Conservation (phyloP, 2,329 filamentous ascomycete species). For the Immersiporthe knoxdaviesiana region DNA sequence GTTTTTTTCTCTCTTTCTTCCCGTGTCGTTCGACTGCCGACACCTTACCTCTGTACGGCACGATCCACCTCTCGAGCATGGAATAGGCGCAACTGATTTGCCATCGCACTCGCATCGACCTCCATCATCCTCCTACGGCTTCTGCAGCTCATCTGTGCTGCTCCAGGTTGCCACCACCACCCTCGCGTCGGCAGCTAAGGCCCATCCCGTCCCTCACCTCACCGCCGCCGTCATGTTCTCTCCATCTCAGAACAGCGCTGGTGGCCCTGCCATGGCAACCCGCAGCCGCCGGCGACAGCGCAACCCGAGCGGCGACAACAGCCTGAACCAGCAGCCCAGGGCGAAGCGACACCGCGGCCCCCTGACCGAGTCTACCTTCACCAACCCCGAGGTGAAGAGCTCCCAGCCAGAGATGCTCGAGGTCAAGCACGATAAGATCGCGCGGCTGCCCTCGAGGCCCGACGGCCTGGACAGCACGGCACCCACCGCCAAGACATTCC, state of each 20-base stretch:
- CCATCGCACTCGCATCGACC: conserved; percentile 15
- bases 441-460: conserved; percentile 48
- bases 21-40: neutral
- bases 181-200: conserved; percentile 19
- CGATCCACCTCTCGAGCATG: conserved; percentile 22
- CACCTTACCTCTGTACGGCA: conserved; percentile 4
- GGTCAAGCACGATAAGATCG: conserved; percentile 57
- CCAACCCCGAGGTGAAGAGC: conserved; percentile 49
- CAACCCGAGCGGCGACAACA: conserved; percentile 56
- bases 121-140: conserved; percentile 1
- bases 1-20: neutral
- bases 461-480: conserved; percentile 51
- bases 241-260: conserved; percentile 50
- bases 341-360: conserved; percentile 65
- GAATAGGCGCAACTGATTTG: conserved; percentile 23
- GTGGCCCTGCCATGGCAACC: conserved; percentile 59
- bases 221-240: conserved; percentile 58
- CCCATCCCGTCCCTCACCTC: conserved; percentile 15
- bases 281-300: conserved; percentile 66
- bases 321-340: conserved; percentile 60
- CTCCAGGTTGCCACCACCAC: conserved; percentile 14
- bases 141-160: neutral
- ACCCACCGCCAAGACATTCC: conserved; percentile 29
- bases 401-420: conserved; percentile 57
- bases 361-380: conserved; percentile 60